These are phyloP conservation scores for Picea mariana DNA, from an alignment of 83 land plant species.

Conservation along the genomic window DNA sequence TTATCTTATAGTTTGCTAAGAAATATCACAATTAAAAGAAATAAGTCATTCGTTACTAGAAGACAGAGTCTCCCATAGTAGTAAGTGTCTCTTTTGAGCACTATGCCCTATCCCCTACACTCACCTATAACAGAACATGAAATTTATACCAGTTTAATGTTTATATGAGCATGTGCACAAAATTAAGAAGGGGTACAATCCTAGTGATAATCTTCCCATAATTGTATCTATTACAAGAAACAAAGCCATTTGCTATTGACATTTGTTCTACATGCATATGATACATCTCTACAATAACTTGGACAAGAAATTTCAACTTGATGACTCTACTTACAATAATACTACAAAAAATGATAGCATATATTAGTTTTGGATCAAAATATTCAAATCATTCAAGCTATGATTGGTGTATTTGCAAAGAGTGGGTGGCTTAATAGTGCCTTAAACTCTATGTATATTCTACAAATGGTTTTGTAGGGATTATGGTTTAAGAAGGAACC, in stretches of 20 bases:
- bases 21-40: background rate
- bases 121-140: constrained; percentile 43
- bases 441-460: constrained; percentile 78
- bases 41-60: constrained; percentile 54
- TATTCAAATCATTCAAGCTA: constrained; percentile 94
- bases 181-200: background rate
- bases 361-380: constrained; percentile 82
- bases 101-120: constrained; percentile 60
- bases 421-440: constrained; percentile 96
- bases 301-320: too few species aligned
- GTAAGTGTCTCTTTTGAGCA: constrained; percentile 68
- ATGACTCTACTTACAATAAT: too few species aligned
- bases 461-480: constrained; percentile 98
- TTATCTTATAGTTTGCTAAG: background rate
- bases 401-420: constrained; percentile 95
- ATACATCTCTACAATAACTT: too few species aligned
- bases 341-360: too few species aligned
- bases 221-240: too few species aligned
- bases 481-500: too few species aligned
- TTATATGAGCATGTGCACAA: background rate
- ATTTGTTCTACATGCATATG: too few species aligned
- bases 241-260: too few species aligned
- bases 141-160: background rate
- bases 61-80: constrained; percentile 96
- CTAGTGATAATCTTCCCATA: too few species aligned